Base-by-base conservation (phyloP, 2,329 filamentous ascomycete species). In the Curvularia spicifera region DNA sequence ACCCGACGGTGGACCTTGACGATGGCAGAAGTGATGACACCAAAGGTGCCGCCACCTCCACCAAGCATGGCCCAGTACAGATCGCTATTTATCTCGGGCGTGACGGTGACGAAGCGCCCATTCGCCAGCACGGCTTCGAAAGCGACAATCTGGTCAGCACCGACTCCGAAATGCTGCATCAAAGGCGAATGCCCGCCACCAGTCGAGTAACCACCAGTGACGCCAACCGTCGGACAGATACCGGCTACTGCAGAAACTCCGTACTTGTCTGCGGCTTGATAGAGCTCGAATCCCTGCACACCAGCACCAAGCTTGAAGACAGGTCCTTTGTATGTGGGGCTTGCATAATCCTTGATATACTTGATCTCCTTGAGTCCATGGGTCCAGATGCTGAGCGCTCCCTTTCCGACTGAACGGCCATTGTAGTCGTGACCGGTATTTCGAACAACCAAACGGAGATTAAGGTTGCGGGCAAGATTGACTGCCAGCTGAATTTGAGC, bases 111-210 rank as follows among this genome's bases (percentile, higher is more conserved):
- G 45, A 71, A 71, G 15, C 61, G 60, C 8, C 71, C 71, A 31
- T 37, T 65, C 2, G 71, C 68, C 13, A 70, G 68, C 0, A 74
- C 71, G 4, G 73, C 65, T 53, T 80, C 73, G 31, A 74, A 76
- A 44, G 72, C 70, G 5, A 75, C 60, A 13, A 79, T 70, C 40
- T 75, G 76, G 50, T 80, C 72, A 8, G 71, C 56, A 1, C 68
- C 72, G n/a, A 74, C 59, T 28, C 74, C 74, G 59, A 81, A 82
- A 37, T 81, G 68, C 52, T 78, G 78, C 47, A 80, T 81, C 33
- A 87, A 65, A 2, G 83, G 83, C 12, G 79, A 81, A 70, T 87
- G 83, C 0, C 85, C 85, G 26, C 83, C 85, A 2, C 82, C 83
- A 1, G 70, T 65, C 22, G 72, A 67, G 62, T 75, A 80, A 10